Percentiles rank a stretch among this genome's conserved stretches.
Conservation (phyloP, 345 rosid genomes). For the Salix koriyanagi region DNA sequence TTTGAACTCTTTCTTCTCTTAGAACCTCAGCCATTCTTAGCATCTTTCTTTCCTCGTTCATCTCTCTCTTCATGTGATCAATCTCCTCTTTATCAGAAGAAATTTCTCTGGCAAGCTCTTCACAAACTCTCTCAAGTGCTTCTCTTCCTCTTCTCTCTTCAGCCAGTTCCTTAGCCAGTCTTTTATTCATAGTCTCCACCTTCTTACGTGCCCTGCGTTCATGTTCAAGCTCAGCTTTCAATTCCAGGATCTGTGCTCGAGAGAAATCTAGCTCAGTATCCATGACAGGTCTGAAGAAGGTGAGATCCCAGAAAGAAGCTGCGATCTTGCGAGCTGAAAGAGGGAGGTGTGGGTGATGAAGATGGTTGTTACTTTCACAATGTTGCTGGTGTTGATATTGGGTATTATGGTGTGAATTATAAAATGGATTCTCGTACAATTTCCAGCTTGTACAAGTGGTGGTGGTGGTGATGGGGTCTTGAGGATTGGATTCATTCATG, state of each 20-base stretch:
- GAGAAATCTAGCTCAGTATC: conserved; percentile 48
- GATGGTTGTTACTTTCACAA: conserved; percentile 20
- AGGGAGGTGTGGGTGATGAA: conserved; percentile 24
- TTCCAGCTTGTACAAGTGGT: conserved; percentile 61
- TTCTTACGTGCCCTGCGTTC: conserved; percentile 62
- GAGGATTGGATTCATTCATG: conserved; percentile 19
- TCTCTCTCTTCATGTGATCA: conserved; percentile 51
- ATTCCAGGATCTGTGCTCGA: conserved; percentile 49
- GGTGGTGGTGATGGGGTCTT: conserved; percentile 39
- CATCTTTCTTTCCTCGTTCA: conserved; percentile 83
- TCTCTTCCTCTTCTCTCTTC: conserved; percentile 62
- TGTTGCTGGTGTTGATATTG: conserved; percentile 23
- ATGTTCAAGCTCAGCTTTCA: conserved; percentile 65
- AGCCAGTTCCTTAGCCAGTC: conserved; percentile 57
- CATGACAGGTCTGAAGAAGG: conserved; percentile 50
- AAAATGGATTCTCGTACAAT: conserved; percentile 70
- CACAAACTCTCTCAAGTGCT: conserved; percentile 54
- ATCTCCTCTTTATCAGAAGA: conserved; percentile 44
- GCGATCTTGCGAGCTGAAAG: conserved; percentile 36
- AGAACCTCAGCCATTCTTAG: conserved; percentile 62
- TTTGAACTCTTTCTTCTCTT: conserved; percentile 86
- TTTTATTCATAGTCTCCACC: conserved; percentile 55
- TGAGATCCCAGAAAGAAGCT: conserved; percentile 65
- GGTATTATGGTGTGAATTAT: conserved; percentile 20
- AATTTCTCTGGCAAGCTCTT: conserved; percentile 54